A percentile compares a stretch with the other conserved stretches of the same genome.
phyloP scores from a whole-genome alignment of 78 protist species.

The Guillardia theta region DNA sequence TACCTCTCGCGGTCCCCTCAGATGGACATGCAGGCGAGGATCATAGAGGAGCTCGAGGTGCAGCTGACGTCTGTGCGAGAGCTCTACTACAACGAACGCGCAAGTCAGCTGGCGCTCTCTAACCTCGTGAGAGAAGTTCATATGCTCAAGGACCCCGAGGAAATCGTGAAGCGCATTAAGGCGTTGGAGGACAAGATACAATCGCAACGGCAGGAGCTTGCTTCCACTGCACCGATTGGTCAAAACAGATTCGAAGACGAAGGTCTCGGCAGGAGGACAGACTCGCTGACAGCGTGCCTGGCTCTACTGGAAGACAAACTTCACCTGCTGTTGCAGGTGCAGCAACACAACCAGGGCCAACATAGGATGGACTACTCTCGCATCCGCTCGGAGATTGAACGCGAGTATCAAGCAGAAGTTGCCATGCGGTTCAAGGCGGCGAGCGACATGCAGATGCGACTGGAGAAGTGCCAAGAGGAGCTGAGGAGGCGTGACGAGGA shows the following conservation, averaged over 20 bases:
- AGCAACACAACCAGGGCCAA: neutral
- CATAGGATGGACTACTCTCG: neutral
- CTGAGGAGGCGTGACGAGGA: neutral
- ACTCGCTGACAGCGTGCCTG: neutral
- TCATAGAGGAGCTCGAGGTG: neutral
- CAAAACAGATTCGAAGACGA: neutral
- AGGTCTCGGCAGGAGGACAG: neutral
- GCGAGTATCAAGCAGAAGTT: neutral
- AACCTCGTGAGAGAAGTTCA: neutral
- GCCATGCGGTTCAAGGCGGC: too few species aligned
- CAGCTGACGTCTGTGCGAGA: neutral
- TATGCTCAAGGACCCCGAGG: neutral
- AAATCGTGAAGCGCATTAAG: neutral
- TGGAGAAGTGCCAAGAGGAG: neutral
- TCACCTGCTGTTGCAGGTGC: neutral
- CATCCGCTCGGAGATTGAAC: neutral
- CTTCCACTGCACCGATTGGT: neutral
- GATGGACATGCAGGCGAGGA: neutral
- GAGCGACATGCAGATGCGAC: too few species aligned
- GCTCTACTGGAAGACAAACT: neutral
- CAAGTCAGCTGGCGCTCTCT: neutral
- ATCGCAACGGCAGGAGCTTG: neutral
- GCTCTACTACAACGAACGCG: constrained; percentile 13
- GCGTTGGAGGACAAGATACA: neutral
- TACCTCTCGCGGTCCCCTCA: too few species aligned